Percentiles rank a stretch among this genome's conserved stretches.
These are phyloP conservation scores for Pseudogymnoascus sp. DNA, from an alignment of 2,329 filamentous ascomycete genomes.

Conservation along the genomic window DNA sequence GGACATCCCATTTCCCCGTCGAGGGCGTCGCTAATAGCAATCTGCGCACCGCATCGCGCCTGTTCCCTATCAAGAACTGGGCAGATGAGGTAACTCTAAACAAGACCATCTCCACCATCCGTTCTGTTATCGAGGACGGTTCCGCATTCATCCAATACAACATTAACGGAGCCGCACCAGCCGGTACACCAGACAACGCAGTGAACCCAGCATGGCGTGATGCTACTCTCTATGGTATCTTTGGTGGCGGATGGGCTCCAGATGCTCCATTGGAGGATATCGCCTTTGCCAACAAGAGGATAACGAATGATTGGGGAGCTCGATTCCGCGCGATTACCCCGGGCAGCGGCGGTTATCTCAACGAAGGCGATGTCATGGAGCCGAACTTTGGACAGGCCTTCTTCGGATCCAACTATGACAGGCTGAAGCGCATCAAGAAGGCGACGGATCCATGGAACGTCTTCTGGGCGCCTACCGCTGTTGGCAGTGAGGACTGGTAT, in stretches of 20 bases:
- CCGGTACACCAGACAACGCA: constrained; percentile 11
- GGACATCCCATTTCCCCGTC: constrained; percentile 31
- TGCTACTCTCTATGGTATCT: constrained; percentile 3
- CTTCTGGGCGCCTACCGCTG: constrained; percentile 16
- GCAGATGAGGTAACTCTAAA: constrained; percentile 22
- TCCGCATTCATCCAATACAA: constrained; percentile 26
- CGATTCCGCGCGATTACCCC: constrained; percentile 32
- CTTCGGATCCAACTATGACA: constrained; percentile 31
- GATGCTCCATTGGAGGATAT: constrained; percentile 20
- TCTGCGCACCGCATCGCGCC: constrained; percentile 32
- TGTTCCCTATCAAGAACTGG: constrained; percentile 35
- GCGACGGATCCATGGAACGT: constrained; percentile 15
- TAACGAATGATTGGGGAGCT: constrained; percentile 27
- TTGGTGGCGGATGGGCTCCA: constrained; percentile 12
- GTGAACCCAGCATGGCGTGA: constrained; percentile 19
- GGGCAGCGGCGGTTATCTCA: constrained; percentile 38
- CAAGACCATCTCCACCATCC: constrained; percentile 26
- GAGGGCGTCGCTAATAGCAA: constrained; percentile 27
- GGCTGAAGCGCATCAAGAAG: constrained; percentile 17
- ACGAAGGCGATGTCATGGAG: constrained; percentile 42
- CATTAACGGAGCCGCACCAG: constrained; percentile 8
- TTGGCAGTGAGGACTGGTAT: constrained; percentile 14
- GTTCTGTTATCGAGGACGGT: constrained; percentile 27
- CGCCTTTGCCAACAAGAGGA: constrained; percentile 22
- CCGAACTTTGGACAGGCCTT: constrained; percentile 36